Evolutionary conservation across 106 monocot genomes (phyloP).

Genomic region (Allium cepa): DNA sequence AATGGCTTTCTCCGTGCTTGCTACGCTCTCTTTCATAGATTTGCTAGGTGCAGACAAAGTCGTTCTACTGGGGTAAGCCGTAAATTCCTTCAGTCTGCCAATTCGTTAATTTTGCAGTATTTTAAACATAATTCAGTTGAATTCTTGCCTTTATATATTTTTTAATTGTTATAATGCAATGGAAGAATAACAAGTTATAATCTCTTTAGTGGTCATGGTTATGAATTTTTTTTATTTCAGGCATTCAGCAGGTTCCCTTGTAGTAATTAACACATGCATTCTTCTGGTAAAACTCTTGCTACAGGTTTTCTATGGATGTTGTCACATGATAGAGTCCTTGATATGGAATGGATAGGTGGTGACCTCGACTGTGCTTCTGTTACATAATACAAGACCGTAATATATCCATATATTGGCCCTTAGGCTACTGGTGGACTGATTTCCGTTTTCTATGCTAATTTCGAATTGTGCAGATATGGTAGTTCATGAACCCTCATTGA

Average conservation of each 20-base stretch:
- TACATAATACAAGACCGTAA: neutral
- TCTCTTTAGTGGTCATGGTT: neutral
- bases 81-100: too few relatives aligned
- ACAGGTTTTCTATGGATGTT: slow-evolving; percentile 12
- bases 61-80: slow-evolving; percentile 60
- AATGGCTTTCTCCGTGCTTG: slow-evolving; percentile 69
- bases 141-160: too few relatives aligned
- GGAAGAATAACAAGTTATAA: neutral
- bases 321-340: slow-evolving; percentile 51
- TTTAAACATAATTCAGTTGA: neutral
- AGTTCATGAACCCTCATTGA: too few relatives aligned
- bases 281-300: slow-evolving; percentile 6
- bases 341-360: slow-evolving; percentile 62
- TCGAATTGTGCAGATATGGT: too few relatives aligned
- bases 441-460: too few relatives aligned
- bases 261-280: slow-evolving; percentile 62
- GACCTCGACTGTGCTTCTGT: slow-evolving; percentile 73
- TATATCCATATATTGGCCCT: too few relatives aligned
- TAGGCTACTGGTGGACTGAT: too few relatives aligned
- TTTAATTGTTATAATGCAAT: too few relatives aligned
- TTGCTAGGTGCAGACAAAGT: slow-evolving; percentile 50
- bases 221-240: slow-evolving; percentile 20
- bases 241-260: slow-evolving; percentile 93
- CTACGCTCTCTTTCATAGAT: slow-evolving; percentile 63
- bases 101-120: too few relatives aligned